A percentile compares a stretch with the other conserved stretches of the same genome.
phyloP scores from a whole-genome alignment of 2,329 filamentous ascomycete genomes.

The Grosmannia clavigera region DNA sequence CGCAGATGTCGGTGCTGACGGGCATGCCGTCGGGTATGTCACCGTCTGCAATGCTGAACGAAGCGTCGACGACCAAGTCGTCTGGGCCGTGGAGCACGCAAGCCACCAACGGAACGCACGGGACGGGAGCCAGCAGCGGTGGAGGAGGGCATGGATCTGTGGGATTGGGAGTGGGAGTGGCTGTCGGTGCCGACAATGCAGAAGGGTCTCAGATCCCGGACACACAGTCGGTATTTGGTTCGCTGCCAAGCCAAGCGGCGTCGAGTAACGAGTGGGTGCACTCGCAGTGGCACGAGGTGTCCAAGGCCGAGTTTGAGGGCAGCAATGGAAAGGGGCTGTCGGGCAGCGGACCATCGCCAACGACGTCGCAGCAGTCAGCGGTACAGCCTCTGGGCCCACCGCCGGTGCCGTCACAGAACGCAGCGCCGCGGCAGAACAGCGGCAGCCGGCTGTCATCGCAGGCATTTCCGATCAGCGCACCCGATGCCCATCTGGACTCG shows the following conservation, averaged over 20 bases:
- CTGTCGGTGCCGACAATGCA: conserved; percentile 21
- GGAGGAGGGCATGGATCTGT: not conserved
- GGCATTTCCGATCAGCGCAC: conserved; percentile 30
- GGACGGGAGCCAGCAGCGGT: conserved; percentile 1
- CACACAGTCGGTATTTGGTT: conserved; percentile 30
- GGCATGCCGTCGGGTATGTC: conserved; percentile 44
- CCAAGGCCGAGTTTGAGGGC: conserved; percentile 19
- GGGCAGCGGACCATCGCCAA: not conserved
- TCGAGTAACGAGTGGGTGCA: conserved; percentile 43
- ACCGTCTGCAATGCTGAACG: conserved; percentile 55
- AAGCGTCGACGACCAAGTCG: conserved; percentile 87
- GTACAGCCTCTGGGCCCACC: conserved; percentile 7
- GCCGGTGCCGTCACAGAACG: conserved; percentile 24
- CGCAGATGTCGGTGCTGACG: conserved; percentile 50
- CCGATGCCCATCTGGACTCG: conserved; percentile 36
- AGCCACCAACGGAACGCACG: conserved; percentile 53
- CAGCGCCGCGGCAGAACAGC: conserved; percentile 12
- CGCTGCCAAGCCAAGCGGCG: conserved; percentile 24
- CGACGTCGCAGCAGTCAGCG: not conserved
- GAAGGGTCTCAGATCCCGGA: conserved; percentile 39
- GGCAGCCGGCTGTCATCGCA: conserved; percentile 28
- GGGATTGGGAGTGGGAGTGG: not conserved
- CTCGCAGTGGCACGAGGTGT: conserved; percentile 43
- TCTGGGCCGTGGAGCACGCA: conserved; percentile 55
- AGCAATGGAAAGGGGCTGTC: not conserved